A percentile compares a stretch with the other conserved stretches of the same genome.
These are phyloP conservation scores for Plasmodium vivax DNA, from an alignment of 169 alveolate species.

Conservation along the genomic window DNA sequence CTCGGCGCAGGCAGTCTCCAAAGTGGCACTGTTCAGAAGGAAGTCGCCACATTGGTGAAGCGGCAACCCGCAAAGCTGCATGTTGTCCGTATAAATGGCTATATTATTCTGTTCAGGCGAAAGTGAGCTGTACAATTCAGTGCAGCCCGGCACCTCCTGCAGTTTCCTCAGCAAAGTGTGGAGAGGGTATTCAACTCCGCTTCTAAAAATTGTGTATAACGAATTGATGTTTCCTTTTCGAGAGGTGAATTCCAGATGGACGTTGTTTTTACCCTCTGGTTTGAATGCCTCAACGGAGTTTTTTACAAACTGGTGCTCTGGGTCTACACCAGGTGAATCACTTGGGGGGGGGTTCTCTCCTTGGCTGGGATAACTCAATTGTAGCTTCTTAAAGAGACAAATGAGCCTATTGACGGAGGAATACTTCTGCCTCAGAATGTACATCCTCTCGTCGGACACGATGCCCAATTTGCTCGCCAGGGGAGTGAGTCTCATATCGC, in stretches of 20 bases:
- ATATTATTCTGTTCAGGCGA: conserved; percentile 1
- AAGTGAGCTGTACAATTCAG: not conserved
- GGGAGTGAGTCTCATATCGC: conserved; percentile 87
- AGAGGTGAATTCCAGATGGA: not conserved
- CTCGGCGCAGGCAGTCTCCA: conserved; percentile 80
- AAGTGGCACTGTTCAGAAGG: conserved; percentile 30
- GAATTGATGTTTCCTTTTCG: conserved; percentile 8
- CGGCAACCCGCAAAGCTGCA: not conserved
- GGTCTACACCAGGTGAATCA: not conserved
- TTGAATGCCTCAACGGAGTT: not conserved
- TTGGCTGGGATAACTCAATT: not conserved
- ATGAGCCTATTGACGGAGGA: conserved; percentile 33
- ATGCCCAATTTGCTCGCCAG: conserved; percentile 86
- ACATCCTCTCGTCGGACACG: conserved; percentile 76
- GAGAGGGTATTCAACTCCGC: conserved; percentile 59
- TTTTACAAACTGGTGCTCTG: not conserved
- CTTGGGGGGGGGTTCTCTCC: not conserved
- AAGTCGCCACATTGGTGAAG: not conserved
- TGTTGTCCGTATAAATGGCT: conserved; percentile 4
- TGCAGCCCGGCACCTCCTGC: not conserved
- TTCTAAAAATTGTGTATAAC: conserved; percentile 32
- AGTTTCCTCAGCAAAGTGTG: conserved; percentile 14
- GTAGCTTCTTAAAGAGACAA: conserved; percentile 23
- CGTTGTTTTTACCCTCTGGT: not conserved
- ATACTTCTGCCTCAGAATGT: conserved; percentile 77